Base-by-base conservation (phyloP, 345 rosid genomes). In the Hibiscus mutabilis region DNA sequence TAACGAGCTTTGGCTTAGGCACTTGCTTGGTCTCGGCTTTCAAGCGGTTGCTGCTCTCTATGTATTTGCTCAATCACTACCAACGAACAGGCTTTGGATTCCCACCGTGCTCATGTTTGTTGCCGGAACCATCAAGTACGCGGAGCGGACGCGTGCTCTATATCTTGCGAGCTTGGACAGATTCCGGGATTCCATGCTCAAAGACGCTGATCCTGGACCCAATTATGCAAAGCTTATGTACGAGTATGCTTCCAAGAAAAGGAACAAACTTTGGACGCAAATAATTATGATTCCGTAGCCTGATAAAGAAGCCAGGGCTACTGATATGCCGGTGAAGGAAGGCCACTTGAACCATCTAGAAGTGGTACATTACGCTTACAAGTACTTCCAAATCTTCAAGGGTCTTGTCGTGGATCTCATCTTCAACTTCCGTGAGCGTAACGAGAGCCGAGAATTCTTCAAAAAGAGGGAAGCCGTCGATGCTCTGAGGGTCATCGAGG, bases 141-240 rank as follows among this genome's bases (percentile, higher is more conserved):
- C 78, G 7, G 96, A 90, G 82, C 75, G 93, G 76, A 86, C 85
- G 10, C 78, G 73, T 2, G 89, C 89, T 6, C 40, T 85, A 71
- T 85, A 82, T 73, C 84, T 80, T 27, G 88, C 90, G 0, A 90
- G 90, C 74, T 55, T 80, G 80, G 88, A 85, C 19, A 82, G 72
- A 31, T 88, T 86, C 58, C 85, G 86, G 21, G 83, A 88, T 6
- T 84, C 87, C 53, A 86, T 85, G 86, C 79, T 88, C 71, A 70
- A 78, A 71, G 79, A 74, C 3, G 81, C 96, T 9, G 88, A 86
- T 60, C 84, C 89, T 0, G 89, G 96, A 9, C 89, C 88, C 7
- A 86, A 88, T 67, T 90, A 79, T 9, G 89, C 86, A 0, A 85
- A 84, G 78, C 84, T 87, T 46, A 89, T 89, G 96, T 87, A 86